Percentiles rank a stretch among this genome's conserved stretches.
Evolutionary conservation across 1,284 basidiomycete species (phyloP).

Genomic region (Trichosporon ovoides): DNA sequence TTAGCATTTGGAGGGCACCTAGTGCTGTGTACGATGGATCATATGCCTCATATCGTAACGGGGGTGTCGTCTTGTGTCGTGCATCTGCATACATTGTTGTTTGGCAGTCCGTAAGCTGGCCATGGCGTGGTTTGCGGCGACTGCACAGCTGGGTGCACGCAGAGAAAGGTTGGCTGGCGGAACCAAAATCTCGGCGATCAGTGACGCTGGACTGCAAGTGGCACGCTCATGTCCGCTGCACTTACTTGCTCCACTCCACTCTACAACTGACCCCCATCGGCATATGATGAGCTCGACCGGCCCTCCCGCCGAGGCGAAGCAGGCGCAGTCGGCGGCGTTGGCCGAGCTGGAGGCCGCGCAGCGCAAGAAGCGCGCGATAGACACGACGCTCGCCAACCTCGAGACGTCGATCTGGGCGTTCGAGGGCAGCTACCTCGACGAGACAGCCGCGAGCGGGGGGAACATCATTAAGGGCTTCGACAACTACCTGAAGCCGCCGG

Average conservation of each 20-base stretch:
- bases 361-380: slow-evolving; percentile 38
- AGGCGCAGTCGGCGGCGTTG: slow-evolving; percentile 40
- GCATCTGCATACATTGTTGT: not conserved
- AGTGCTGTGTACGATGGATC: slow-evolving; percentile 43
- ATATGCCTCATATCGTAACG: slow-evolving; percentile 26
- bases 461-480: slow-evolving; percentile 53
- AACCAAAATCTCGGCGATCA: not conserved
- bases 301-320: slow-evolving; percentile 46
- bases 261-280: not conserved
- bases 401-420: slow-evolving; percentile 52
- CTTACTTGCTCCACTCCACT: not conserved
- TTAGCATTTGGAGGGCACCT: slow-evolving; percentile 25
- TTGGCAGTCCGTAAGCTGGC: not conserved
- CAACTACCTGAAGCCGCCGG: slow-evolving; percentile 50
- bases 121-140: not conserved
- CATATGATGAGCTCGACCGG: slow-evolving; percentile 36
- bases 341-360: slow-evolving; percentile 42
- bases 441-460: slow-evolving; percentile 45
- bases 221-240: not conserved
- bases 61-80: not conserved
- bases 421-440: slow-evolving; percentile 52
- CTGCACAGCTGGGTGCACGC: not conserved
- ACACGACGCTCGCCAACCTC: slow-evolving; percentile 42
- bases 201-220: no score
- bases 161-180: not conserved